Base-by-base conservation (phyloP, 2,329 filamentous ascomycete genomes). In the Aspergillus neotritici region DNA sequence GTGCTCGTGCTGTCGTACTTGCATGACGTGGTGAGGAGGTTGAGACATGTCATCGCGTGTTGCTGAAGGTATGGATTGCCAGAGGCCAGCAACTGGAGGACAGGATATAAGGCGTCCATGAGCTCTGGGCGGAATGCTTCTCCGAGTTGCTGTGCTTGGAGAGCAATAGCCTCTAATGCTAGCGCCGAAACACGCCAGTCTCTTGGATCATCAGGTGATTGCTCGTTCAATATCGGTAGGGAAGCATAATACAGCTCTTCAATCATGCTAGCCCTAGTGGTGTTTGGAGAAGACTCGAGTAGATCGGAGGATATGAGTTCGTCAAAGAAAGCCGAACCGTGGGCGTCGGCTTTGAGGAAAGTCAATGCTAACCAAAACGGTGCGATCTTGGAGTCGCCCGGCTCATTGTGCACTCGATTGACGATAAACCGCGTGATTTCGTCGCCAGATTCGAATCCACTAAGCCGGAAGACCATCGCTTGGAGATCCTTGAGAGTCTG, bases 81-180 rank as follows among this genome's bases (percentile, higher is more conserved):
- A 3, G 88, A 90, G 4, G 88, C 89, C 12, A 98, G 72, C 39
- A 90, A 79, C n/a, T 93, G 87, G 0, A 94, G 78, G n/a, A 95
- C 76, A 0, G 93, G 90, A 62, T 95, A 98, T 10, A 98, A 71
- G 0, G 89, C 82, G 55, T 98, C 93, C 39, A 96, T 87, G 8
- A 98, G 76, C 60, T 97, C 91, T 3, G 82, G 78, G 3, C 86
- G 81, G 63, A 96, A 98, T 0, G 79, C 77, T 40, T 75, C 61
- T 14, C 80, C 77, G 31, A 85, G 72, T 13, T 79, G 79, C 17
- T 77, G 73, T 3, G 91, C 87, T 48, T 88, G 83, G 43, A 91
- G 78, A 0, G 89, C 83, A 5, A 90, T 74, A 2, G 84, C 78
- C 62, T 97, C 91, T 2, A 98, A 68, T 1, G 90, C 85, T 29